Percentiles rank a stretch among this genome's conserved stretches.
Evolutionary conservation across 768 basidiomycete species (phyloP).

Genomic region (Clitopilus passeckerianus): DNA sequence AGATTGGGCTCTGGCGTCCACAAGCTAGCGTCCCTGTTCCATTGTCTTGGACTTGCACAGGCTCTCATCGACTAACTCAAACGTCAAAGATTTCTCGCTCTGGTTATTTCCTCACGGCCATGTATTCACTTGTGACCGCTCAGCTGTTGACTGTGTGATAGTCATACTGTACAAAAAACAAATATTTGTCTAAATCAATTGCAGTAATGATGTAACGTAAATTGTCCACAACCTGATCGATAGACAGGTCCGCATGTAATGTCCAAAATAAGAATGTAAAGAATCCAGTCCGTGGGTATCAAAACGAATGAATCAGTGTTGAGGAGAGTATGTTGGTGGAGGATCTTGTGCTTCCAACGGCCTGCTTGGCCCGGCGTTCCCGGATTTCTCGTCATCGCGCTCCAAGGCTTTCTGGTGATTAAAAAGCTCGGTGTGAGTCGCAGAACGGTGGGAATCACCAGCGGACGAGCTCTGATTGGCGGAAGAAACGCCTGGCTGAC

Average conservation of each 20-base stretch:
- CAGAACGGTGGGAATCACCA: slow-evolving; percentile 1
- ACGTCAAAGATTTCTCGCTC: too few relatives aligned
- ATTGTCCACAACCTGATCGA: neutral
- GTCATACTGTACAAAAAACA: neutral
- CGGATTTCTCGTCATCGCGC: slow-evolving; percentile 8
- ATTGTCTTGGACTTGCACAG: too few relatives aligned
- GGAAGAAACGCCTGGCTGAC: neutral
- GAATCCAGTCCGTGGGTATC: neutral
- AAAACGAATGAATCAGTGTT: slow-evolving; percentile 5
- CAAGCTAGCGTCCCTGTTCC: too few relatives aligned
- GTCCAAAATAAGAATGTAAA: neutral
- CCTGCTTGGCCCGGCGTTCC: neutral
- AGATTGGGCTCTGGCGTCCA: neutral
- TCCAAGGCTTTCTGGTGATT: slow-evolving; percentile 10
- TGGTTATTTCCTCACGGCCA: too few relatives aligned
- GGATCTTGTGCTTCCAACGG: slow-evolving; percentile 4
- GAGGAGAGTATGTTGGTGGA: slow-evolving; percentile 11
- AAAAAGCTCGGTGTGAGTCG: slow-evolving; percentile 4
- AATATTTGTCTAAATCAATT: neutral
- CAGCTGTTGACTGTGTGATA: neutral
- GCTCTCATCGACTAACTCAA: too few relatives aligned
- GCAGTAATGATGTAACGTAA: neutral
- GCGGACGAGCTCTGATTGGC: neutral
- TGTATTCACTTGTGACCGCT: neutral
- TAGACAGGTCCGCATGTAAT: neutral